A percentile compares a stretch with the other conserved stretches of the same genome.
phyloP scores from a whole-genome alignment of 768 basidiomycete genomes.

The Roridomyces roridus region DNA sequence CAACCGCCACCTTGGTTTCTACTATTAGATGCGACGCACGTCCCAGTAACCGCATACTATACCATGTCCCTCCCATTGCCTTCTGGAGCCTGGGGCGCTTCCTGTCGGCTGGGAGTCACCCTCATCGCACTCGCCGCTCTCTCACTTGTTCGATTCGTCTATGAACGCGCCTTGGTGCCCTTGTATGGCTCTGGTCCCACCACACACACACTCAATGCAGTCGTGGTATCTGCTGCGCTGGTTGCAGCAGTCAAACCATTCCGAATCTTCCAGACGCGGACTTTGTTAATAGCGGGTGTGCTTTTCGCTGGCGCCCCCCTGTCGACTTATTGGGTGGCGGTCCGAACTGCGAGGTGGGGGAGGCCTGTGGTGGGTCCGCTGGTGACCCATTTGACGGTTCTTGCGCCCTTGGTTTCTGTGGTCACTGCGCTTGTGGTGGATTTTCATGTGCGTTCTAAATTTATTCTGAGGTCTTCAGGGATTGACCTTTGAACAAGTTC shows the following conservation, averaged over 20 bases:
- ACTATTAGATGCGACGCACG: too few species aligned
- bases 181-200: constrained; percentile 71
- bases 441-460: constrained; percentile 29
- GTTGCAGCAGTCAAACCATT: constrained; percentile 47
- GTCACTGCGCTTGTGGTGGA: constrained; percentile 53
- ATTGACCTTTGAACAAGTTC: too few species aligned
- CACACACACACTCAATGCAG: constrained; percentile 49
- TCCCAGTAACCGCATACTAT: too few species aligned
- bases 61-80: constrained; percentile 7
- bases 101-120: constrained; percentile 2
- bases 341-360: constrained; percentile 59
- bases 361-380: constrained; percentile 64
- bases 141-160: constrained; percentile 66
- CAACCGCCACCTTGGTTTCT: too few species aligned
- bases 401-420: constrained; percentile 62
- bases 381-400: constrained; percentile 58
- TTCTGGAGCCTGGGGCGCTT: not conserved
- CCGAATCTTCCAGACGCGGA: constrained; percentile 36
- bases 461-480: not conserved
- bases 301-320: constrained; percentile 58
- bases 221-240: constrained; percentile 41
- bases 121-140: constrained; percentile 33
- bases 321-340: constrained; percentile 71
- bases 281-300: constrained; percentile 44
- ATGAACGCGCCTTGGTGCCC: constrained; percentile 69